Base-by-base conservation (phyloP, 83 land plant species). In the Diphasiastrum complanatum region DNA sequence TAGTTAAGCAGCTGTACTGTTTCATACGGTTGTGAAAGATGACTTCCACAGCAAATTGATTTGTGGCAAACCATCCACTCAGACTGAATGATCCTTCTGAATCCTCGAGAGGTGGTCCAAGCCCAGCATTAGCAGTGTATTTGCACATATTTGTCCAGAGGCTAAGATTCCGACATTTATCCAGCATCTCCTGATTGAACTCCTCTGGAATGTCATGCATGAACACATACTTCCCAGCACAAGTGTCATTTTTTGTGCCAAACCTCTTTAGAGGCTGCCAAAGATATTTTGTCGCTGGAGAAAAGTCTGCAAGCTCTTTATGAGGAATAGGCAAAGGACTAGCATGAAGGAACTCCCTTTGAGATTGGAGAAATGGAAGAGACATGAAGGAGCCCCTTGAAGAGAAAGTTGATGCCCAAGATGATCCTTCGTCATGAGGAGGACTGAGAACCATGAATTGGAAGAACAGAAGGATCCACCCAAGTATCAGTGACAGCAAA, bases 141-240 rank as follows among this genome's bases (percentile, higher is more conserved):
- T 80, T 80, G 43, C 97, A 91, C 86, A 87, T 81, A 63, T 72
- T 75, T 4, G 79, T 78, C 97, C 97, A 91, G 0, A 74, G 72
- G 37, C 81, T 75, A 8, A 80, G 79, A 3, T 63, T 70, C 59
- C 33, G 47, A 49, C 92, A 91, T 26, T 87, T 68, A 68, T 66
- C 75, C 10, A 85, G 77, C 71, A 91, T 80, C 32, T 84, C 83
- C 66, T 75, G 75, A 35, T 91, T 86, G 81, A 86, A 87, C 60
- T 73, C 71, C 1, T 75, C 4, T 4, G 97, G 97, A 30, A 91
- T 82, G n/a, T 82, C 63, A 65, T 91, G 85, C 52, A 91, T 76
- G 75, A 78, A 91, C 35, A 91, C 80, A 63, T 87, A 87, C 79
- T 81, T 75, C 22, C 97, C 97, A 0, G 79, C 85, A 67, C 97